Percentiles rank a stretch among this genome's conserved stretches.
Conservation (phyloP, 1,284 basidiomycete genomes). For the Caloboletus inedulis region DNA sequence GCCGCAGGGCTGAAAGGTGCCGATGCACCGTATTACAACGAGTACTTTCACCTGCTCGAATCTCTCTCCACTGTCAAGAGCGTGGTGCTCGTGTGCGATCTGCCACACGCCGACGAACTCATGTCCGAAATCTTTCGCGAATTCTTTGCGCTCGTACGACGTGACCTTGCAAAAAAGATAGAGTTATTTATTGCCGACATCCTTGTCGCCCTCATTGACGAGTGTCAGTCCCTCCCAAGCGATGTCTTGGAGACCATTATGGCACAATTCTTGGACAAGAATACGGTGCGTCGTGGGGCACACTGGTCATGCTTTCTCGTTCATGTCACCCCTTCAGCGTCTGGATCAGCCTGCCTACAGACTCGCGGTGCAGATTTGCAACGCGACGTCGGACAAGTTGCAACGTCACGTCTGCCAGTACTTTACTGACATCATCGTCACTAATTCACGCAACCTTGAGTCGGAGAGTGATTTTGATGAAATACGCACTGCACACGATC, state of each 20-base stretch:
- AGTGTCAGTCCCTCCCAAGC: slow-evolving; percentile 69
- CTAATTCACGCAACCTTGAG: slow-evolving; percentile 55
- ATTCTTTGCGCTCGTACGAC: slow-evolving; percentile 76
- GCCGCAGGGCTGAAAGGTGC: slow-evolving; percentile 68
- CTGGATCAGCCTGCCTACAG: slow-evolving; percentile 77
- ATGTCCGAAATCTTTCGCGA: slow-evolving; percentile 81
- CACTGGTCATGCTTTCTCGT: neutral
- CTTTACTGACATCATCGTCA: slow-evolving; percentile 83
- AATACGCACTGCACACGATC: slow-evolving; percentile 74
- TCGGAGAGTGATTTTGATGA: slow-evolving; percentile 61
- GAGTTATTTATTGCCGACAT: slow-evolving; percentile 88
- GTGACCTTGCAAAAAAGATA: slow-evolving; percentile 86
- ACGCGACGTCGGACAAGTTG: slow-evolving; percentile 78
- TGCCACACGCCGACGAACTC: slow-evolving; percentile 83
- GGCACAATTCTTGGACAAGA: slow-evolving; percentile 81
- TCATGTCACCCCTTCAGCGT: slow-evolving; percentile 40
- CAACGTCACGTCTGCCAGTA: slow-evolving; percentile 89
- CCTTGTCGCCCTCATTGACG: slow-evolving; percentile 86
- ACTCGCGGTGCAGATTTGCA: slow-evolving; percentile 89
- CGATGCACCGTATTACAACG: slow-evolving; percentile 74
- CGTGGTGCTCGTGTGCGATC: slow-evolving; percentile 89
- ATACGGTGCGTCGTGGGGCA: slow-evolving; percentile 44
- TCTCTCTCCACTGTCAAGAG: slow-evolving; percentile 92
- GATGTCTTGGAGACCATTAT: slow-evolving; percentile 83
- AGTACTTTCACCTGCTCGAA: slow-evolving; percentile 92